A percentile compares a stretch with the other conserved stretches of the same genome.
These are phyloP conservation scores for Candida ficus DNA, from an alignment of 805 yeast genomes.

Conservation along the genomic window DNA sequence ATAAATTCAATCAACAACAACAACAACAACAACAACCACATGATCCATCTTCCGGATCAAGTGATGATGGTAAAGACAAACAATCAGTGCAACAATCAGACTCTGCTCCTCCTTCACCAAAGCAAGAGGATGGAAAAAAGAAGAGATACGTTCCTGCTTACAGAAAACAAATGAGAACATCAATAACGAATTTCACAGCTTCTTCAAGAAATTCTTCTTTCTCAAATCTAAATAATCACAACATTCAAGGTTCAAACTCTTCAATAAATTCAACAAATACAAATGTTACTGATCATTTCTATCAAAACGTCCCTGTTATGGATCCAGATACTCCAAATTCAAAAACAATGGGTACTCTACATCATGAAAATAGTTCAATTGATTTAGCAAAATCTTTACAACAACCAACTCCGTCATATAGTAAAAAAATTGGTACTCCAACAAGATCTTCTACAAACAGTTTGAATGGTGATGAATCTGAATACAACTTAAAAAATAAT, in stretches of 20 bases:
- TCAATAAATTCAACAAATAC: slow-evolving; percentile 22
- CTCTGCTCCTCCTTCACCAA: slow-evolving; percentile 4
- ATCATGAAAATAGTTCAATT: slow-evolving; percentile 7
- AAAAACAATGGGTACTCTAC: slow-evolving; percentile 5
- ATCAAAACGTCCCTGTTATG: slow-evolving; percentile 20
- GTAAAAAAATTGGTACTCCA: slow-evolving; percentile 11
- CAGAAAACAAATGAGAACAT: slow-evolving; percentile 28
- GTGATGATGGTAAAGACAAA: slow-evolving; percentile 9
- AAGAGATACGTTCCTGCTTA: slow-evolving; percentile 34
- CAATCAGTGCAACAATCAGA: slow-evolving; percentile 1
- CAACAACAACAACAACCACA: too few relatives aligned
- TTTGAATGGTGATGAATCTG: slow-evolving; percentile 13
- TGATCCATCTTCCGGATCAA: slow-evolving; percentile 6
- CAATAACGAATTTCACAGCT: slow-evolving; percentile 16
- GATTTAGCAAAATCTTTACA: slow-evolving; percentile 24
- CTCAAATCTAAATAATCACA: slow-evolving; percentile 18
- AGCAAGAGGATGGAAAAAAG: slow-evolving; percentile 4
- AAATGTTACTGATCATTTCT: slow-evolving; percentile 24
- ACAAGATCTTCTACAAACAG: slow-evolving; percentile 13
- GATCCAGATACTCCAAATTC: slow-evolving; percentile 13
- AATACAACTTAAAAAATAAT: slow-evolving; percentile 29
- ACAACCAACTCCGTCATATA: slow-evolving; percentile 22
- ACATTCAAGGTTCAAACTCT: slow-evolving; percentile 18
- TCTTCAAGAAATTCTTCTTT: slow-evolving; percentile 21
- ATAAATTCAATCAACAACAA: too few relatives aligned